These are phyloP conservation scores for Talaromyces sp. DNA, from an alignment of 2,329 filamentous ascomycete genomes.

Conservation along the genomic window DNA sequence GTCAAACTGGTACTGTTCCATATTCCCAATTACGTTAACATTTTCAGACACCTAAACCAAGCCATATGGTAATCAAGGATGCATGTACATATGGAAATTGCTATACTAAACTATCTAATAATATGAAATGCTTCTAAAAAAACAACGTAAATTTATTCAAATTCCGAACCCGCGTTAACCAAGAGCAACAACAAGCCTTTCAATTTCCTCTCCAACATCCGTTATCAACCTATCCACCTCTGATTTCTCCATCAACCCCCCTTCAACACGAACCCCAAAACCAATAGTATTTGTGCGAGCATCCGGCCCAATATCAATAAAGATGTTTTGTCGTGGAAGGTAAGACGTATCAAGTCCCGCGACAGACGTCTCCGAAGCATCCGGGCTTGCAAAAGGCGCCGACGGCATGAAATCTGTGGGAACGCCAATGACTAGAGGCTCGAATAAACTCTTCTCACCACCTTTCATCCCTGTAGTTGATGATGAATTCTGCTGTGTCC, in stretches of 20 bases:
- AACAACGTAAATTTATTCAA: neutral
- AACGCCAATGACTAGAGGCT: constrained; percentile 20
- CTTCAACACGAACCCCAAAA: constrained; percentile 24
- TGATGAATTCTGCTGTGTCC: constrained; percentile 12
- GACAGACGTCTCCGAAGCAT: constrained; percentile 15
- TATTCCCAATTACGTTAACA: neutral
- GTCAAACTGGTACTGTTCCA: neutral
- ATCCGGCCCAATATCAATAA: constrained; percentile 24
- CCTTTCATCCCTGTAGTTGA: neutral
- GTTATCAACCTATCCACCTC: neutral
- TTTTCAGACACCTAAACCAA: neutral
- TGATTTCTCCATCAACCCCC: constrained; percentile 12
- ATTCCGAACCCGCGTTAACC: neutral
- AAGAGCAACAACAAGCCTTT: neutral
- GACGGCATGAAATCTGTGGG: constrained; percentile 23
- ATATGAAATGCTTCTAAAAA: neutral
- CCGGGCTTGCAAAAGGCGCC: neutral
- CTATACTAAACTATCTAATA: neutral
- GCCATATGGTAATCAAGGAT: neutral
- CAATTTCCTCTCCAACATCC: neutral
- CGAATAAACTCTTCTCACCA: constrained; percentile 11
- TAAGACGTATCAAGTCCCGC: constrained; percentile 19
- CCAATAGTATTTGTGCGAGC: constrained; percentile 19
- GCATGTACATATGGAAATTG: too few species aligned
- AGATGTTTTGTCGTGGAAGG: constrained; percentile 19